Evolutionary conservation across 768 basidiomycete species (phyloP).

Genomic region (Macrocybe gigantea): DNA sequence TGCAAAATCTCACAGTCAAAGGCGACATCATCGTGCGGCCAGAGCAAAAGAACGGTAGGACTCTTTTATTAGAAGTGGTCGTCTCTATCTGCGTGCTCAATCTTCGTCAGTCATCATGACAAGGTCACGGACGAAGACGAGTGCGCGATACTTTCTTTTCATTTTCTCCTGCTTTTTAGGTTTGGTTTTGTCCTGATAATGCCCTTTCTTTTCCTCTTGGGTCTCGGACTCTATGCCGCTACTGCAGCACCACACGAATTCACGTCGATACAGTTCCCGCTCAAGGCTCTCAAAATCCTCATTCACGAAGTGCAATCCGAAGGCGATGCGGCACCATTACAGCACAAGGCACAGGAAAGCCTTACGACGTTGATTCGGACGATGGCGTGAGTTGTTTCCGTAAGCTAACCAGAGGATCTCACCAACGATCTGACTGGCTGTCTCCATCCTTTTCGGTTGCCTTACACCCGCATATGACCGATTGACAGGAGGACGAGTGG

Average conservation of each 20-base stretch:
- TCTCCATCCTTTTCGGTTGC: not conserved
- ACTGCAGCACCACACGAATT: slow-evolving; percentile 78
- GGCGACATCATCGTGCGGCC: slow-evolving; percentile 87
- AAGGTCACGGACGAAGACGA: slow-evolving; percentile 79
- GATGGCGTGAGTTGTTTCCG: slow-evolving; percentile 56
- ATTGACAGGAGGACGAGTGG: slow-evolving; percentile 82
- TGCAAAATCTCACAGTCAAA: slow-evolving; percentile 73
- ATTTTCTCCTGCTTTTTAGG: slow-evolving; percentile 4
- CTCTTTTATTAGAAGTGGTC: not conserved
- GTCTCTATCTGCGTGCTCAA: slow-evolving; percentile 13
- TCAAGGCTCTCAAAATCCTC: slow-evolving; percentile 89
- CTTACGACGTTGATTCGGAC: slow-evolving; percentile 61
- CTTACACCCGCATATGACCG: slow-evolving; percentile 3
- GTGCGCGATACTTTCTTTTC: slow-evolving; percentile 40
- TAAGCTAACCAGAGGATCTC: too few species aligned
- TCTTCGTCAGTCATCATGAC: slow-evolving; percentile 85
- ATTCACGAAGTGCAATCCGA: slow-evolving; percentile 78
- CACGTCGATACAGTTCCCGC: slow-evolving; percentile 79
- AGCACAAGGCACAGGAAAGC: slow-evolving; percentile 36
- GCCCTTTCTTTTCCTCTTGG: slow-evolving; percentile 9
- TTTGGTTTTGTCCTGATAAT: too few species aligned
- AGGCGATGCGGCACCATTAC: slow-evolving; percentile 68
- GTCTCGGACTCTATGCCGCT: slow-evolving; percentile 20
- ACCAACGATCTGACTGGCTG: not conserved
- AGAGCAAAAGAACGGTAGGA: slow-evolving; percentile 76